Conservation (phyloP, 192 early-diverging fungal species). For the Linnemannia elongata region DNA sequence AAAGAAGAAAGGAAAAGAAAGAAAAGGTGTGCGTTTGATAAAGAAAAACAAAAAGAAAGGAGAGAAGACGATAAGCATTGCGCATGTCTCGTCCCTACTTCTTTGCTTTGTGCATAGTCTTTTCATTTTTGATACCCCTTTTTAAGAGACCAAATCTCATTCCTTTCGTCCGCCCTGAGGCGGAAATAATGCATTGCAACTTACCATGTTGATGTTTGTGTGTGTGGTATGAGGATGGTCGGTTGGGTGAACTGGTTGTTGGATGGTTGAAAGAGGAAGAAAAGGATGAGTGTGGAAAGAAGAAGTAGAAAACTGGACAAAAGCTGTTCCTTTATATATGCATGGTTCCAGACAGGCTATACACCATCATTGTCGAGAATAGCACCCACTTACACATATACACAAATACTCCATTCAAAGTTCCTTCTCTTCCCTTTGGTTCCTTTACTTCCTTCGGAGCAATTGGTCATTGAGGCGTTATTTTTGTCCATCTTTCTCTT, state of each 20-base stretch:
- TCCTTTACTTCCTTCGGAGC: background rate
- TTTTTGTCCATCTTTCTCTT: background rate
- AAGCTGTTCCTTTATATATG: slow-evolving; percentile 2
- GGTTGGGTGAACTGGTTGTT: background rate
- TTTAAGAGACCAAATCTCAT: background rate
- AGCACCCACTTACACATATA: background rate
- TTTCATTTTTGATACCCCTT: background rate
- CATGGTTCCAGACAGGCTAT: background rate
- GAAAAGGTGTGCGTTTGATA: background rate
- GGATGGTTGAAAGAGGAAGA: background rate
- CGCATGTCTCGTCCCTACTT: slow-evolving; percentile 1
- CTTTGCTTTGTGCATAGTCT: background rate
- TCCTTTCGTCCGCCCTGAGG: background rate
- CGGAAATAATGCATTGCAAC: background rate
- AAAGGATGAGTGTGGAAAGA: background rate
- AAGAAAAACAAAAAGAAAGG: background rate
- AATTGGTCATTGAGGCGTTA: background rate
- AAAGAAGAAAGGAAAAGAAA: background rate
- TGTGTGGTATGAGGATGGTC: background rate
- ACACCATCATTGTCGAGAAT: background rate
- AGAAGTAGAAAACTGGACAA: background rate
- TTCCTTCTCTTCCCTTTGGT: background rate
- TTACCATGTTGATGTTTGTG: background rate
- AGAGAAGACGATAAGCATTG: background rate
- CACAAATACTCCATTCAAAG: background rate